Evolutionary conservation across 2,329 filamentous ascomycete genomes (phyloP).

Genomic region (Didymella pomorum): DNA sequence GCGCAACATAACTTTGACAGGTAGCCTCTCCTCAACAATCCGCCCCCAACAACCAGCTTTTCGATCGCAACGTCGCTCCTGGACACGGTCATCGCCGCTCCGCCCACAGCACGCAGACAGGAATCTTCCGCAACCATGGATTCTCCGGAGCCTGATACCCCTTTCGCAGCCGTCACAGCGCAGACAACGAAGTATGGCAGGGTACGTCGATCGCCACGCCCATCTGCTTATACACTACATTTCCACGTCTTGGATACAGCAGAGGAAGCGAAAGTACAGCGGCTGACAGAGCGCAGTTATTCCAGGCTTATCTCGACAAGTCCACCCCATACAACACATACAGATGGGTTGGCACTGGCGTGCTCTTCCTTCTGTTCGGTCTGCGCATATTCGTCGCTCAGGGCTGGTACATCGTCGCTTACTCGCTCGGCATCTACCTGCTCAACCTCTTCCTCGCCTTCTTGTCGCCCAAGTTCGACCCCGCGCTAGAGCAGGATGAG

Average conservation of each 20-base stretch:
- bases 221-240: no score
- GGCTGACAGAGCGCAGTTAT: constrained; percentile 68
- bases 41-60: constrained; percentile 18
- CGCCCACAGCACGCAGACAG: background rate
- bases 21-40: constrained; percentile 36
- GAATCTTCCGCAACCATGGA: constrained; percentile 68
- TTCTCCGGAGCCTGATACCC: constrained; percentile 86
- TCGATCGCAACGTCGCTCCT: background rate
- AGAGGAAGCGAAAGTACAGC: background rate
- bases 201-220: constrained; percentile 60
- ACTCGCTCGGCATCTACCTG: constrained; percentile 97
- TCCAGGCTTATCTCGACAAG: constrained; percentile 92
- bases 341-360: constrained; percentile 86
- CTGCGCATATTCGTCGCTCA: constrained; percentile 88
- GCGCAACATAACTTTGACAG: constrained; percentile 32
- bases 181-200: constrained; percentile 80
- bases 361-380: constrained; percentile 81
- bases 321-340: constrained; percentile 89
- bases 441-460: constrained; percentile 99
- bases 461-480: constrained; percentile 97
- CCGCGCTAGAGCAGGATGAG: constrained; percentile 91
- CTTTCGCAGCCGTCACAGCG: constrained; percentile 87
- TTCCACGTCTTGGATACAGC: no score
- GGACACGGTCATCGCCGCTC: constrained; percentile 4
- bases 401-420: constrained; percentile 99